Percentiles rank a stretch among this genome's conserved stretches.
phyloP scores from a whole-genome alignment of 2,329 filamentous ascomycete species.

The Diaporthe humulicola region DNA sequence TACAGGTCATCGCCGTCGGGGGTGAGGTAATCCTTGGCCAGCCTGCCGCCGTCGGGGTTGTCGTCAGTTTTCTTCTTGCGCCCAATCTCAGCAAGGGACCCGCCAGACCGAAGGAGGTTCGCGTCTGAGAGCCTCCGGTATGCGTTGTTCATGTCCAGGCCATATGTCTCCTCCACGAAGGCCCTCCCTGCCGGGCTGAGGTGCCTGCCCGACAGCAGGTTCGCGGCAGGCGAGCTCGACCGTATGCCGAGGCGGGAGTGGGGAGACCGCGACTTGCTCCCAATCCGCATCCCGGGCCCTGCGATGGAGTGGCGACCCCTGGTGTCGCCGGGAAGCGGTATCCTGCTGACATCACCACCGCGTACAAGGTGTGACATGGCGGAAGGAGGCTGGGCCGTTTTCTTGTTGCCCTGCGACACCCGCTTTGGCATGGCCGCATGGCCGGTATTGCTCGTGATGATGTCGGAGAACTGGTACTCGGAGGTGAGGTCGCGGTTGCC shows the following conservation, averaged over 20 bases:
- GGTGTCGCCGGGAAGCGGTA: constrained; percentile 61
- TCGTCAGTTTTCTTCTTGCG: constrained; percentile 67
- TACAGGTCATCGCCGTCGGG: constrained; percentile 75
- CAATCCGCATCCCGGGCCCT: constrained; percentile 49
- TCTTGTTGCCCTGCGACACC: constrained; percentile 60
- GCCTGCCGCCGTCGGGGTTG: constrained; percentile 61
- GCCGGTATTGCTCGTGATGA: constrained; percentile 65
- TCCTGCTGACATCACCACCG: constrained; percentile 62
- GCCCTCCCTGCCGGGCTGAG: constrained; percentile 55
- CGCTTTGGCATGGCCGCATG: constrained; percentile 63
- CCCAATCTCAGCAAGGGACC: constrained; percentile 72
- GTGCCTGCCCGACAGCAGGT: constrained; percentile 48
- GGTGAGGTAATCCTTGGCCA: constrained; percentile 76
- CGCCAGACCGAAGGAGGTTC: constrained; percentile 73
- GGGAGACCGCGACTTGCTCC: constrained; percentile 67
- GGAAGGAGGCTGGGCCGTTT: constrained; percentile 46
- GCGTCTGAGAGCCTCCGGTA: constrained; percentile 81
- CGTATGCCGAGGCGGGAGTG: constrained; percentile 62
- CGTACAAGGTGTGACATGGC: constrained; percentile 69
- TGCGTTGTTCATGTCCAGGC: constrained; percentile 77
- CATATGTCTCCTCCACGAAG: constrained; percentile 68
- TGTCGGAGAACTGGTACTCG: constrained; percentile 74
- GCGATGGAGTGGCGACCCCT: constrained; percentile 57
- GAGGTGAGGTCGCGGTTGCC: constrained; percentile 58
- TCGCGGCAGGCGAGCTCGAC: constrained; percentile 60